Percentiles rank a stretch among this genome's conserved stretches.
These are phyloP conservation scores for Pseudopediastrum boryanum DNA, from an alignment of 139 green algal species.

Conservation along the genomic window DNA sequence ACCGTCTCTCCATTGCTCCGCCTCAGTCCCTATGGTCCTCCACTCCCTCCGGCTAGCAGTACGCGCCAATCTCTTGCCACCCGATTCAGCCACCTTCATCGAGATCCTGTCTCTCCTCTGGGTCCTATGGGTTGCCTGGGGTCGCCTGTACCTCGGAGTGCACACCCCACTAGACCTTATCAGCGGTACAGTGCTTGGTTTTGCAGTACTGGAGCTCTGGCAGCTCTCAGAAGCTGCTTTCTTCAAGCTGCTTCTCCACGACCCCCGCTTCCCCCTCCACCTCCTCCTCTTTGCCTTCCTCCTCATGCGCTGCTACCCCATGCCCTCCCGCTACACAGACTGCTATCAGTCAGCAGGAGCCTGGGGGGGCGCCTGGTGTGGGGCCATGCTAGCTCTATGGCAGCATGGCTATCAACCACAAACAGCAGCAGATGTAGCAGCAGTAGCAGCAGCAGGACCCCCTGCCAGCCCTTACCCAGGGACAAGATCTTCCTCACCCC, in stretches of 20 bases:
- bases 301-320: constrained; percentile 13
- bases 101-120: no score
- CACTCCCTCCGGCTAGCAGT: constrained; percentile 11
- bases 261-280: not conserved
- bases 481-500: no score
- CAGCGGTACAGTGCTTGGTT: not conserved
- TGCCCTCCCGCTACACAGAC: constrained; percentile 1
- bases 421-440: constrained; percentile 17
- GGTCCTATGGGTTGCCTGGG: constrained; percentile 20
- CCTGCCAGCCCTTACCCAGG: no score
- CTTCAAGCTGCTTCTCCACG: not conserved
- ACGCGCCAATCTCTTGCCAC: no score
- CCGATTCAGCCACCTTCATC: no score
- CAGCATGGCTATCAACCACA: not conserved
- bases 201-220: constrained; percentile 4
- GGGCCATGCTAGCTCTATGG: constrained; percentile 3
- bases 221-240: constrained; percentile 9
- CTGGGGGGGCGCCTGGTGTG: constrained; percentile 19
- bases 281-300: not conserved
- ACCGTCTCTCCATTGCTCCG: constrained; percentile 9
- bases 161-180: constrained; percentile 14
- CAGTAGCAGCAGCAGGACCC: no score
- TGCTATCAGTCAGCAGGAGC: not conserved
- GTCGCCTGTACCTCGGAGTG: constrained; percentile 20
- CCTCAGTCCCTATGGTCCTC: constrained; percentile 13